Evolutionary conservation across 2,329 filamentous ascomycete species (phyloP).

Genomic region (Dothiorella sarmentorum): DNA sequence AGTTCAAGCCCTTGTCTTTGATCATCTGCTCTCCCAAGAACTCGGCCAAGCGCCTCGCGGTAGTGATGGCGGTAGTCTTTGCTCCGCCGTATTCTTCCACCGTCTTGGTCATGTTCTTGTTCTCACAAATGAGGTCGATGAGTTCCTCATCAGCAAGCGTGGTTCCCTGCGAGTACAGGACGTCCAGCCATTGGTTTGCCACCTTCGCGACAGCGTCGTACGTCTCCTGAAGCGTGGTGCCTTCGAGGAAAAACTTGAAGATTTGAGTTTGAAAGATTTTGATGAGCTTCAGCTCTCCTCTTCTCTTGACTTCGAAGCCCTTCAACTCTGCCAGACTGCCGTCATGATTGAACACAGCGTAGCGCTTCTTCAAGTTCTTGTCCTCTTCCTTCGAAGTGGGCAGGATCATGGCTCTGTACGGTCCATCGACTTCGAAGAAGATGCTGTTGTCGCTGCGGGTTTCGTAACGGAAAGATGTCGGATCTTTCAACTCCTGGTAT

Average conservation of each 20-base stretch:
- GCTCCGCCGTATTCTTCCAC: slow-evolving; percentile 92
- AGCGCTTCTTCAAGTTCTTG: slow-evolving; percentile 99
- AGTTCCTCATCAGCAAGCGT: slow-evolving; percentile 94
- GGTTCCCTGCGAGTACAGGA: slow-evolving; percentile 80
- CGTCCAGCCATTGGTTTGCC: slow-evolving; percentile 94
- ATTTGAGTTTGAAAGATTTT: slow-evolving; percentile 99
- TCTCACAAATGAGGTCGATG: slow-evolving; percentile 99
- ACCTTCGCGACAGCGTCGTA: slow-evolving; percentile 91
- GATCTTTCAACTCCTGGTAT: slow-evolving; percentile 85
- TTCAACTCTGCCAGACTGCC: slow-evolving; percentile 93
- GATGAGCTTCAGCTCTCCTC: slow-evolving; percentile 97
- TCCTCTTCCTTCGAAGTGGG: slow-evolving; percentile 98
- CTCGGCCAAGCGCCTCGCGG: slow-evolving; percentile 87
- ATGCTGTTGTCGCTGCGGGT: slow-evolving; percentile 99
- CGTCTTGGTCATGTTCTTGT: slow-evolving; percentile 96
- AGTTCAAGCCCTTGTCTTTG: slow-evolving; percentile 98
- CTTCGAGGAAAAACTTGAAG: slow-evolving; percentile 98
- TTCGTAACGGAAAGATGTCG: slow-evolving; percentile 80
- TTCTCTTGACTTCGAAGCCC: slow-evolving; percentile 94
- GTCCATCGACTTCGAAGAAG: slow-evolving; percentile 98
- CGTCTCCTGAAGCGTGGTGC: slow-evolving; percentile 79
- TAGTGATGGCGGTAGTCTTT: slow-evolving; percentile 99
- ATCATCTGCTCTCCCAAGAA: slow-evolving; percentile 98
- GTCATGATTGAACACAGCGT: slow-evolving; percentile 98
- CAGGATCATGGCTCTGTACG: slow-evolving; percentile 95